A percentile compares a stretch with the other conserved stretches of the same genome.
These are phyloP conservation scores for Macrophomina phaseolina DNA, from an alignment of 2,329 filamentous ascomycete species.

Conservation along the genomic window DNA sequence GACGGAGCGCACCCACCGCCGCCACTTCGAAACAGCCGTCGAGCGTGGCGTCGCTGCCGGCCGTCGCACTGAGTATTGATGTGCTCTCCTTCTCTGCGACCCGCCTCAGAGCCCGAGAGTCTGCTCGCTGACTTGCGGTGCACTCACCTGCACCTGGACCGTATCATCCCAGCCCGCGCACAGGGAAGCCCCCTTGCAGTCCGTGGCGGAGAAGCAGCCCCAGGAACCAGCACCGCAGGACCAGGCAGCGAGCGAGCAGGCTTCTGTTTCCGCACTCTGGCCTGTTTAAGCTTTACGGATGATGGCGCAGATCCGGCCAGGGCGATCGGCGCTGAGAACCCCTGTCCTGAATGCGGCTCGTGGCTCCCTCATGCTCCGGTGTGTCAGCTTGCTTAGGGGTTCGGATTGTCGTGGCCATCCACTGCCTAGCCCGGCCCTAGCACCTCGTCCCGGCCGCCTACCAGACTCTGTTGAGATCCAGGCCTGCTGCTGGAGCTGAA, in stretches of 20 bases:
- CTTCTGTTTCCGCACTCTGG: not conserved
- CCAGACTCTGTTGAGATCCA: not conserved
- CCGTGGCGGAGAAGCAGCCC: not conserved
- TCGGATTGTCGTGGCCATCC: not conserved
- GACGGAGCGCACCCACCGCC: not conserved
- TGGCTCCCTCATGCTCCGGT: not conserved
- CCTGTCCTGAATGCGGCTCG: conserved; percentile 19
- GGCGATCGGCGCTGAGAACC: not conserved
- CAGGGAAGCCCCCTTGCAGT: not conserved
- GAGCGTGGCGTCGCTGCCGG: not conserved
- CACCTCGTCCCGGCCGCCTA: not conserved
- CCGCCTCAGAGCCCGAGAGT: not conserved
- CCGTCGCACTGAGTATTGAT: conserved; percentile 22
- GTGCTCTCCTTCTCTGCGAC: conserved; percentile 4
- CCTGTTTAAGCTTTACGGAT: not conserved
- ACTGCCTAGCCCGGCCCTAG: not conserved
- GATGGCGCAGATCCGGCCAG: not conserved
- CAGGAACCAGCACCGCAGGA: not conserved
- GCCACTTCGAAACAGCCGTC: not conserved
- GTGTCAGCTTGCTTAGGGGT: not conserved
- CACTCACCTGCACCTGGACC: conserved; percentile 14
- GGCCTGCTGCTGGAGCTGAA: conserved; percentile 1
- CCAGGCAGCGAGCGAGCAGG: not conserved
- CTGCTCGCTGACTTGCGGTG: conserved; percentile 12
- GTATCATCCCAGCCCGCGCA: no score